Evolutionary conservation across 495 filamentous ascomycete genomes (phyloP), one percentile per base, ranked within the genome.

Genomic region (Trichoderma orchidacearum): DNA sequence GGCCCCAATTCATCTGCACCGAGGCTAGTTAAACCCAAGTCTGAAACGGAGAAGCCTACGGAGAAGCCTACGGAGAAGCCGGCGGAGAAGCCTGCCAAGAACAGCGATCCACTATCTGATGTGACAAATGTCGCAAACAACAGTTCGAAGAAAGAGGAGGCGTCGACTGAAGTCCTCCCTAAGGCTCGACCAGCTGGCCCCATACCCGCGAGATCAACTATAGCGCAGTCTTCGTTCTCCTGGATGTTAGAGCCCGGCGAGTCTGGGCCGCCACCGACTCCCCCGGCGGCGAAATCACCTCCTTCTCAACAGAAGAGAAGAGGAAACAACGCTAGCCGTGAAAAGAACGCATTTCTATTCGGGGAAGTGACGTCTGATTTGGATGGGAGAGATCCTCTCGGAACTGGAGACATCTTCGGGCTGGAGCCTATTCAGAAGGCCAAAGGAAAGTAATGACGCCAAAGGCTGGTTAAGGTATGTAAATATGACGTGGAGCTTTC

Each of bases 211-310:
- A 75, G 87, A 12, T 85, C 85, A 15, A 78, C 77, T 15, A 74
- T 98, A 15, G 85, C 90, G 15, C 84, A 96, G 59, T 90, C 90
- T 28, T 85, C 83, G 8, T 96, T 96, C 66, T 86, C 91, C 11
- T 98, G 91, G 91, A 97, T 98, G 90, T 77, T 98, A 2, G 81
- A 81, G 50, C 76, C 77, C 15, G 77, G 77, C 60, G 63, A 57
- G 23, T 53, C 61, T 0, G 17, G 50, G 3, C 57, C 52, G n/a
- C 56, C 48, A 25, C 52, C 29, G 34, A 35, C 32, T 25, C 29
- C 18, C n/a, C 34, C 55, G 21, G 25, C 30, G 29, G 21, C 27
- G 31, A 12, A 21, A 17, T 48, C 38, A 23, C 48, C 31, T 21
- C 11, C 25, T 18, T 23, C 18, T 31, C 64, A 66, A 53, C 60